Conservation (phyloP, 495 filamentous ascomycete genomes). For the Choiromyces venosus region DNA sequence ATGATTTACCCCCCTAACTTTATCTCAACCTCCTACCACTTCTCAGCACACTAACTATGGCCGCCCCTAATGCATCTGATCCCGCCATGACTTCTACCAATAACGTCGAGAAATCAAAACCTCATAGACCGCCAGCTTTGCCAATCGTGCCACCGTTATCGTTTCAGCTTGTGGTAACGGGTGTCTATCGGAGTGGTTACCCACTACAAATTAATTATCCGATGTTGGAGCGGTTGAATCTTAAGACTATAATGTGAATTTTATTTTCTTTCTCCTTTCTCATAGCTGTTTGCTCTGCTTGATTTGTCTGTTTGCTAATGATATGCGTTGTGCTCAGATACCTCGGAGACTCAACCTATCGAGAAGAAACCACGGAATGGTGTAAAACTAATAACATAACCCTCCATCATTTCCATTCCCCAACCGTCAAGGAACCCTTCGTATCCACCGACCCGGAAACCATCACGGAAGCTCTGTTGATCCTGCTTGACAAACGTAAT, state of each 20-base stretch:
- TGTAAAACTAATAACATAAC: conserved; percentile 23
- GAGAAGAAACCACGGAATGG: conserved; percentile 22
- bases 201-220: conserved; percentile 33
- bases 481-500: conserved; percentile 29
- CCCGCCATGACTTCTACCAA: too few relatives aligned
- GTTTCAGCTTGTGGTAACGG: conserved; percentile 29
- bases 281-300: too few relatives aligned
- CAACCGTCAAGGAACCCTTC: conserved; percentile 33
- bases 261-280: too few relatives aligned
- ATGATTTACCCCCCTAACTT: too few relatives aligned
- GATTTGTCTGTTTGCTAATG: too few relatives aligned
- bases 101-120: too few relatives aligned
- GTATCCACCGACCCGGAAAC: conserved; percentile 26
- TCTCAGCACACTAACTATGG: too few relatives aligned
- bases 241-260: conserved; percentile 33
- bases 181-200: conserved; percentile 35
- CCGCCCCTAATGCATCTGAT: too few relatives aligned
- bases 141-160: conserved; percentile 31
- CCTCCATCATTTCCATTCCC: conserved; percentile 28
- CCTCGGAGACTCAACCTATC: conserved; percentile 24
- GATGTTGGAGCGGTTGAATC: conserved; percentile 24
- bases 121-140: neutral
- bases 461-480: conserved; percentile 18
- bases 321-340: conserved; percentile 4
- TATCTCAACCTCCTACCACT: too few relatives aligned